Percentiles rank a stretch among this genome's conserved stretches.
These are phyloP conservation scores for Dactylella cylindrospora DNA, from an alignment of 2,329 filamentous ascomycete genomes.

Conservation along the genomic window DNA sequence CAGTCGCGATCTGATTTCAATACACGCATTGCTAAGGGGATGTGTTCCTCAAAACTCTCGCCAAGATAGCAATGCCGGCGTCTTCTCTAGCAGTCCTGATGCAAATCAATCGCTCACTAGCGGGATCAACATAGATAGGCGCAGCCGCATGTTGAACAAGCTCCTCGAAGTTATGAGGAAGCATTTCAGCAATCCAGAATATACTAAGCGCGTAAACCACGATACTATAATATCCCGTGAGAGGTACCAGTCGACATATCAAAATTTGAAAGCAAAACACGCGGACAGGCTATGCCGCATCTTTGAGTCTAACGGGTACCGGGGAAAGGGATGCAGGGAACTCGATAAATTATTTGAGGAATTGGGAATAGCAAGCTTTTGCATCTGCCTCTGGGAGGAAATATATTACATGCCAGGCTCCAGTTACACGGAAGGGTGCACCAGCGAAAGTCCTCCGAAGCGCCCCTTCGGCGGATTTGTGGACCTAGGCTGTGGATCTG, in stretches of 20 bases:
- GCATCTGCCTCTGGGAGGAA: conserved; percentile 84
- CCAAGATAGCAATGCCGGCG: background rate
- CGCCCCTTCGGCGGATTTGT: conserved; percentile 79
- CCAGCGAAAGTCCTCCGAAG: conserved; percentile 44
- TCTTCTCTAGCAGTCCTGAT: background rate
- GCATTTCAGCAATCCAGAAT: conserved; percentile 56
- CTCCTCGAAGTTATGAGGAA: conserved; percentile 30
- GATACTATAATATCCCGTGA: conserved; percentile 77
- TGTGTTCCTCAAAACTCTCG: background rate
- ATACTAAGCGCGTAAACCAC: conserved; percentile 80
- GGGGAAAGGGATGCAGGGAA: conserved; percentile 80
- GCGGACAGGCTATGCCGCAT: conserved; percentile 61
- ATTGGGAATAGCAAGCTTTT: conserved; percentile 82
- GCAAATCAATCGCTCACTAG: background rate
- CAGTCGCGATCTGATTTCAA: conserved; percentile 6
- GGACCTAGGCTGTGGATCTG: conserved; percentile 94
- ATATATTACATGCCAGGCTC: conserved; percentile 63
- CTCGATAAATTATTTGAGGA: conserved; percentile 89
- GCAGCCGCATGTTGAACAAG: conserved; percentile 25
- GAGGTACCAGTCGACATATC: conserved; percentile 78
- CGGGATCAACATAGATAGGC: conserved; percentile 11
- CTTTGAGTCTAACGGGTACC: conserved; percentile 68
- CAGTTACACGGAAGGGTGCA: conserved; percentile 48
- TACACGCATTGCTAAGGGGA: conserved; percentile 5
- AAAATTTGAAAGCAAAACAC: conserved; percentile 75